These are phyloP conservation scores for Paracorniculantispora psalliotae DNA, from an alignment of 2,329 filamentous ascomycete species.

Conservation along the genomic window DNA sequence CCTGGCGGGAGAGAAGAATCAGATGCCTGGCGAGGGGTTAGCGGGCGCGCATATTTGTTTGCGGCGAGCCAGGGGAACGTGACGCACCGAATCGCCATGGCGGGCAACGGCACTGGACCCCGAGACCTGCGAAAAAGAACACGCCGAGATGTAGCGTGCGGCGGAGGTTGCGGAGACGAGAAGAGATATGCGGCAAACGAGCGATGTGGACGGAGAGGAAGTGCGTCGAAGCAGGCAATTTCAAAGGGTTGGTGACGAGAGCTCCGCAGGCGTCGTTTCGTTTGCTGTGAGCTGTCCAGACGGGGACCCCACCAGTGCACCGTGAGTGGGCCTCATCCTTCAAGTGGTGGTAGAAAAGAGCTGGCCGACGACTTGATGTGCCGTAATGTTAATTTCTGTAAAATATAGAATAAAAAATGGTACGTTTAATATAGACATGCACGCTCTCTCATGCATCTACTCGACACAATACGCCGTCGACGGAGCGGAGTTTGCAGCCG, in stretches of 20 bases:
- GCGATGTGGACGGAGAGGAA: conserved; percentile 14
- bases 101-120: conserved; percentile 21
- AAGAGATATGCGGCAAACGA: not conserved
- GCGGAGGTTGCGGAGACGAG: conserved; percentile 18
- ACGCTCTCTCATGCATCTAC: not conserved
- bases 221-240: conserved; percentile 11
- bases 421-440: too few species aligned
- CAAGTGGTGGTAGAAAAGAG: too few species aligned
- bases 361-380: too few species aligned
- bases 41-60: conserved; percentile 6
- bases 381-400: too few species aligned
- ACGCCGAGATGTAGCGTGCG: conserved; percentile 9
- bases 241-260: conserved; percentile 24
- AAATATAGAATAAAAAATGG: too few species aligned
- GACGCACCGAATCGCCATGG: conserved; percentile 43
- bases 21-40: conserved; percentile 65
- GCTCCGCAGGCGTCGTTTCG: not conserved
- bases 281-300: conserved; percentile 7
- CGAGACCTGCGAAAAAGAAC: not conserved
- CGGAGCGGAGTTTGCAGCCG: not conserved
- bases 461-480: not conserved
- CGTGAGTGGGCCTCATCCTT: too few species aligned
- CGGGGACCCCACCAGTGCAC: not conserved
- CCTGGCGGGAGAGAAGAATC: conserved; percentile 94
- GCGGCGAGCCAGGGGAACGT: conserved; percentile 13